Base-by-base conservation (phyloP, 1,284 basidiomycete species). In the Peniophora sp. region DNA sequence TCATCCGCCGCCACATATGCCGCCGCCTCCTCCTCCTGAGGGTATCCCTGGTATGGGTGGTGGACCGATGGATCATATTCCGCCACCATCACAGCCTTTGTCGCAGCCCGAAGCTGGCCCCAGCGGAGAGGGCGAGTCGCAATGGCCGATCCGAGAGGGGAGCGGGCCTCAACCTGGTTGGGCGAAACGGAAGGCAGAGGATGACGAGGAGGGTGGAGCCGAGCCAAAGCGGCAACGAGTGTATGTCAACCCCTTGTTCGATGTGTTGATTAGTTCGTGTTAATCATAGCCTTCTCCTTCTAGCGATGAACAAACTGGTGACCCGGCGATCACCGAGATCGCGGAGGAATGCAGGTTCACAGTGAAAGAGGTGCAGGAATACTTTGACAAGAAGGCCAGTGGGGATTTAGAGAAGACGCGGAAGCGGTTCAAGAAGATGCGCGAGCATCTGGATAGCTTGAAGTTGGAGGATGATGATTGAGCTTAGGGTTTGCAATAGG, bases 321-420 rank as follows among this genome's bases (percentile, higher is more conserved):
- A 86, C 55, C 77, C 77, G 58, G 72, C 69, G 12, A 73, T 89
- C 39, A 65, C 65, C 24, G 76, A 80, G 24, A 85, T 89, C 56
- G 85, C 85, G 8, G 67, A 63, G 24, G 78, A 84, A 38, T 83
- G 70, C 58, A 71, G 80, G 47, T 89, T 89, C 63, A 85, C 83
- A 1, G 61, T 77, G 0, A 79, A 81, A 55, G 86, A 89, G 62
- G 85, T 89, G 11, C 75, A 82, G 59, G 83, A 83, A 59, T 85
- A 79, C 60, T 85, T 87, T 55, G 81, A 86, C 58, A 78, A 73
- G 56, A 82, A 74, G 52, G 12, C n/a, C n/a, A n/a, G n/a, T n/a
- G 81, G 80, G 11, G 83, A 86, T 57, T 77, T 85, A 73, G 74
- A 72, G 36, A 73, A 74, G 43, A 87, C 86, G 10, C 73, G 73